Conservation (phyloP, 2,329 filamentous ascomycete species). For the Trichoderma sp. region DNA sequence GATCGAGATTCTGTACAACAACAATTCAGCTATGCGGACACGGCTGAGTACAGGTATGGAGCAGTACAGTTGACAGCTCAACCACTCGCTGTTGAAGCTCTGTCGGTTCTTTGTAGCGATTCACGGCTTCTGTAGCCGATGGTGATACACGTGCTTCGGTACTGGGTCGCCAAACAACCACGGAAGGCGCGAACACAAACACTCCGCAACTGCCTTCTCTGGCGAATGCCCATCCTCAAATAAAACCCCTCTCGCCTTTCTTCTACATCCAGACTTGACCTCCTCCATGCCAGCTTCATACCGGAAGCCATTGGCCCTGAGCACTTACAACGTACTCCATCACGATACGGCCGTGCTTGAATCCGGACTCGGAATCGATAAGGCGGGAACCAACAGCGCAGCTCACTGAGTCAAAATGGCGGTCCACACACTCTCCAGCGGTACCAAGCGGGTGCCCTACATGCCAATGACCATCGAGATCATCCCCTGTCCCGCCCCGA, state of each 20-base stretch:
- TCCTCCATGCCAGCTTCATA: background rate
- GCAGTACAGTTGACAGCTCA: background rate
- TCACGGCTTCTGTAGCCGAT: constrained; percentile 12
- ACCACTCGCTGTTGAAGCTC: background rate
- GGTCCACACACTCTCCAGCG: constrained; percentile 27
- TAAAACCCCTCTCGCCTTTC: background rate
- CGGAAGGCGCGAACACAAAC: constrained; percentile 23
- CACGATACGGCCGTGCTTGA: background rate
- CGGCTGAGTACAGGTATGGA: background rate
- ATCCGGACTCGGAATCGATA: background rate
- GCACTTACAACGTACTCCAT: background rate
- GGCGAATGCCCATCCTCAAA: background rate
- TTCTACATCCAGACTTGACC: background rate
- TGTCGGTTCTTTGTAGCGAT: background rate
- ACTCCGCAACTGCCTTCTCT: background rate
- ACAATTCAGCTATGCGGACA: too few relatives aligned
- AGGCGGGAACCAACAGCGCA: too few relatives aligned
- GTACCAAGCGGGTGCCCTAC: constrained; percentile 30
- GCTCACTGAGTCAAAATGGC: constrained; percentile 18
- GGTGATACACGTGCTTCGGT: constrained; percentile 7
- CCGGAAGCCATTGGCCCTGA: background rate
- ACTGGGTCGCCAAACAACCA: constrained; percentile 17
- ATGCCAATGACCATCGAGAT: constrained; percentile 34
- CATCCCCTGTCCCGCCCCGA: constrained; percentile 32
- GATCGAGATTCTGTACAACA: too few relatives aligned